These are phyloP conservation scores for Lolium multiflorum DNA, from an alignment of 176 grass and related monocot species.

Conservation along the genomic window DNA sequence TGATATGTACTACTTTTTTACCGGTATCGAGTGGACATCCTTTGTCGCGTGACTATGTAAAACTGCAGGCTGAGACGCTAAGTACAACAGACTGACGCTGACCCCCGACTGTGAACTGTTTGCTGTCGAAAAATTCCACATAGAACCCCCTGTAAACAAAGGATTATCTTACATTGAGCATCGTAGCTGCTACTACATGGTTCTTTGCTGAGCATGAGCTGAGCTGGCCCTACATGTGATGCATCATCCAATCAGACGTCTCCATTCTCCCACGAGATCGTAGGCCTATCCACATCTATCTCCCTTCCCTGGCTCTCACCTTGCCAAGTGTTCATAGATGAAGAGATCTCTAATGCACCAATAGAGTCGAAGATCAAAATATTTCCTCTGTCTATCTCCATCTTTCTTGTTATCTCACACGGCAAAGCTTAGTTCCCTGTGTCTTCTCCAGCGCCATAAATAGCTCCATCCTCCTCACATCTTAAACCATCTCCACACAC, in stretches of 20 bases:
- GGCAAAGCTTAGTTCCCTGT: not conserved
- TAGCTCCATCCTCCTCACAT: not conserved
- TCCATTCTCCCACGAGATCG: not conserved
- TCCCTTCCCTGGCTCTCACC: not conserved
- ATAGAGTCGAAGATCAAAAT: conserved; percentile 31
- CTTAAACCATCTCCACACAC: conserved; percentile 23
- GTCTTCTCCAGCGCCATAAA: conserved; percentile 16
- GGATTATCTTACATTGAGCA: too few species aligned
- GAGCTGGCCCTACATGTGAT: not conserved
- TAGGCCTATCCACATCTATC: conserved; percentile 21
- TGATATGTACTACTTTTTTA: too few species aligned
- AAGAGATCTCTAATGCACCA: conserved; percentile 2
- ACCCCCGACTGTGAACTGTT: too few species aligned
- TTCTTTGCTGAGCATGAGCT: not conserved
- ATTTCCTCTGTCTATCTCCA: not conserved
- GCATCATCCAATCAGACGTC: not conserved
- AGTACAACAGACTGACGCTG: too few species aligned
- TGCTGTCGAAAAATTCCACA: too few species aligned
- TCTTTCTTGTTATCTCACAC: not conserved
- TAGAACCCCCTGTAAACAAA: too few species aligned
- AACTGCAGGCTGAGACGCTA: too few species aligned
- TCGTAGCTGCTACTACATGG: too few species aligned
- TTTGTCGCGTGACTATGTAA: too few species aligned
- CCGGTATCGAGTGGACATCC: too few species aligned
- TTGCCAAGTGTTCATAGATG: conserved; percentile 27